Conservation (phyloP, 176 grass and related monocot genomes). For the Phragmites australis region DNA sequence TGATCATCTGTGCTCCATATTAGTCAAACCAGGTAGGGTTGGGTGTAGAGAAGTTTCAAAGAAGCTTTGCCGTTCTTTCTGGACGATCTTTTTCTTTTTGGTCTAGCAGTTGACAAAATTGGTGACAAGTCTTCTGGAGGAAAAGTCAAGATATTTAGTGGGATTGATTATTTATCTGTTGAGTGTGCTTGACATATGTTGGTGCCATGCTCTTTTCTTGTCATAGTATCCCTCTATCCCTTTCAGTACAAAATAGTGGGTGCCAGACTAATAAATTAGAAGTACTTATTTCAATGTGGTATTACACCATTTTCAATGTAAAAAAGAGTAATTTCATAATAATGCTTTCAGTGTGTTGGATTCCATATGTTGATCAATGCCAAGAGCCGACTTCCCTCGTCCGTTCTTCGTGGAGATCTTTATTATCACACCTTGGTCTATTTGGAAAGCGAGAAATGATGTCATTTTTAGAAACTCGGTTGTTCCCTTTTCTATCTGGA, state of each 20-base stretch:
- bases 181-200: slow-evolving; percentile 2
- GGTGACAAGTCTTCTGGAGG: not conserved
- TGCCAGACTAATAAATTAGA: not conserved
- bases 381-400: no score
- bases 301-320: not conserved
- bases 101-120: not conserved
- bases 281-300: slow-evolving; percentile 13
- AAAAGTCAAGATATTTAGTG: not conserved
- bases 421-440: no score
- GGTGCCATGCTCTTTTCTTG: slow-evolving; percentile 4
- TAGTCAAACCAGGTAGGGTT: not conserved
- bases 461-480: no score
- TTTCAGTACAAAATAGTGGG: not conserved
- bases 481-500: no score
- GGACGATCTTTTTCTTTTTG: not conserved
- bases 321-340: not conserved
- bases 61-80: not conserved
- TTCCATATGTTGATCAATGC: no score
- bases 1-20: not conserved
- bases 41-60: not conserved
- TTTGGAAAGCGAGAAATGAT: no score
- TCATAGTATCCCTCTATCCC: not conserved
- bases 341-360: no score
- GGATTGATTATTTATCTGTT: slow-evolving; percentile 13
- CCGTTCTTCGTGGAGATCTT: no score